These are phyloP conservation scores for Myriosclerotinia scirpicola DNA, from an alignment of 2,329 filamentous ascomycete genomes.

Conservation along the genomic window DNA sequence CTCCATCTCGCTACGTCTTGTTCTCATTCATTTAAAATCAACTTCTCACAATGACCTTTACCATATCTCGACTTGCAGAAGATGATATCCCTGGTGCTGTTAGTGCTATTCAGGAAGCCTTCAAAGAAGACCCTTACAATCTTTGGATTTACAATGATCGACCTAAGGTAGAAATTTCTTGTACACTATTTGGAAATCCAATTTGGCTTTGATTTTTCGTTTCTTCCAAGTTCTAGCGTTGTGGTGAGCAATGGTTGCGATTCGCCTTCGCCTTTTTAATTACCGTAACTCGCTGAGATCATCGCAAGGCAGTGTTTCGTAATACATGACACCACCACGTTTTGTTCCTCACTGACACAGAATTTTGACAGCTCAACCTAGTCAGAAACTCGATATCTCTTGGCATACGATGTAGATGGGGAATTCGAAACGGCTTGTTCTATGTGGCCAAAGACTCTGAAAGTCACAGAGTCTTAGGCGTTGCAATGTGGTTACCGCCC, in stretches of 20 bases:
- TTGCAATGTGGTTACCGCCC: conserved; percentile 71
- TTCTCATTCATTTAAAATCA: neutral
- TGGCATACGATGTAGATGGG: conserved; percentile 66
- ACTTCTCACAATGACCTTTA: conserved; percentile 48
- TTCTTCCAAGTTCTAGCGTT: conserved; percentile 1
- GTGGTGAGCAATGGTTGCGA: conserved; percentile 3
- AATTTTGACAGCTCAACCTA: conserved; percentile 29
- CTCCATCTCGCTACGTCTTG: neutral
- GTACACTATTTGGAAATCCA: neutral
- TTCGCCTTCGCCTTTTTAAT: neutral
- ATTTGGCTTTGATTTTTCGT: conserved; percentile 17
- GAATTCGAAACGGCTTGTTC: conserved; percentile 68
- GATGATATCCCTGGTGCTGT: conserved; percentile 63
- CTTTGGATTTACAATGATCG: conserved; percentile 62
- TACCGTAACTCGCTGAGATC: neutral
- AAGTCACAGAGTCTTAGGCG: conserved; percentile 59
- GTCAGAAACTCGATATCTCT: conserved; percentile 35
- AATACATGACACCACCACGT: neutral
- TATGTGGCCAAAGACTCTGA: conserved; percentile 63
- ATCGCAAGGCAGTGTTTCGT: conserved; percentile 6
- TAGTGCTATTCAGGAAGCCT: conserved; percentile 64
- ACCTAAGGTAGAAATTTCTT: conserved; percentile 45
- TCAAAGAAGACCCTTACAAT: conserved; percentile 66
- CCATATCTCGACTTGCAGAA: conserved; percentile 56
- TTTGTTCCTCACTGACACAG: conserved; percentile 4